Percentiles rank a stretch among this genome's conserved stretches.
Conservation (phyloP, 768 basidiomycete genomes). For the Hydnomerulius pinastri region DNA sequence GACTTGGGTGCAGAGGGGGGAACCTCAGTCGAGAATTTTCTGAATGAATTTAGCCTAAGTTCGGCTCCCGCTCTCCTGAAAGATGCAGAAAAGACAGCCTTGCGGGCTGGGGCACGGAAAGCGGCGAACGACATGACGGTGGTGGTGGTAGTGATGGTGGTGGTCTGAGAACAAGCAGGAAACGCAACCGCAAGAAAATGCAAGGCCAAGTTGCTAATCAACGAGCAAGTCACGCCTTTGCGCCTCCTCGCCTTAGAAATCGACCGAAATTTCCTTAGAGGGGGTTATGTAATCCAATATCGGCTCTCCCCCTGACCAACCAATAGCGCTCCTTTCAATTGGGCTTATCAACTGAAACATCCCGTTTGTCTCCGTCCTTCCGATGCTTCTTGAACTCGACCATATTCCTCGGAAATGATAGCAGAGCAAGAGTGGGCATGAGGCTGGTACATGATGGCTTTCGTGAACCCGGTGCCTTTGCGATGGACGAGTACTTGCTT, state of each 20-base stretch:
- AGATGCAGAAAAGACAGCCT: constrained; percentile 36
- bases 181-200: background rate
- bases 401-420: background rate
- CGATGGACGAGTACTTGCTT: constrained; percentile 10
- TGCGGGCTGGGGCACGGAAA: constrained; percentile 53
- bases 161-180: background rate
- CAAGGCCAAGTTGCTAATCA: background rate
- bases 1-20: constrained; percentile 48
- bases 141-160: background rate
- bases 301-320: background rate
- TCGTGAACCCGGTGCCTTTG: background rate
- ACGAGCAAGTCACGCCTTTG: too few species aligned
- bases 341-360: background rate
- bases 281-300: constrained; percentile 8
- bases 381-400: too few species aligned
- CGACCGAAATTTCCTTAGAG: background rate
- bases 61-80: constrained; percentile 27
- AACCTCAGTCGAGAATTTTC: constrained; percentile 59
- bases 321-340: constrained; percentile 1
- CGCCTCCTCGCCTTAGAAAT: background rate
- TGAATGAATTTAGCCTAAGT: constrained; percentile 46
- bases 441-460: background rate
- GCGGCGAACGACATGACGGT: constrained; percentile 55
- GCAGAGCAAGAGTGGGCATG: background rate
- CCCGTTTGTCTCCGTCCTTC: background rate